Base-by-base conservation (phyloP, 177 flowering plant genomes). In the Tripterygium wilfordii region DNA sequence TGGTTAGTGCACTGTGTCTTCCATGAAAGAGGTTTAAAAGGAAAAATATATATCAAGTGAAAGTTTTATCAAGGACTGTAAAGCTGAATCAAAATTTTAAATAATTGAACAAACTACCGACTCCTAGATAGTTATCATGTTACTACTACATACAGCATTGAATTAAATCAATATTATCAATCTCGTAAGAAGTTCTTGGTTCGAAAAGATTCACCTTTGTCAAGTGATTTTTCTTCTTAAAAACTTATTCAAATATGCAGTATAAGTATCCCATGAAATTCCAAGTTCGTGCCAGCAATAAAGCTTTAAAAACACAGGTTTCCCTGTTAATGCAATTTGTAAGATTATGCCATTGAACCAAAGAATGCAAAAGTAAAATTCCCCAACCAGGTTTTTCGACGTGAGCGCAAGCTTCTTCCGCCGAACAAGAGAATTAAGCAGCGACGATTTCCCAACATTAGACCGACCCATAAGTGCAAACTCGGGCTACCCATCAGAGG, bases 1-100 rank as follows among this genome's bases (percentile, higher is more conserved):
- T 92, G 98, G 67, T 92, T 92, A 73, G 89, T 92, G 62, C 89
- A 92, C 51, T 86, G 98, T 16, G 98, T 92, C 75, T 92, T 92
- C 46, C 96, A 96, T 92, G 72, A 67, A 64, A 51, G 38, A 19
- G 51, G 13, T 57, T 29, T 53, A 17, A 15, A 25, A 49, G 15
- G 18, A 17, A 51, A 35, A 8, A 35, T 22, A 19, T 4, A 30
- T 3, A 36, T 8, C 16, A 23, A 15, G 30, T 32, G 30, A 10
- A 19, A 0, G 13, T 13, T 37, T 14, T 19, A 16, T 5, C 25
- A 17, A 48, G 24, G 10, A 44, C 23, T 21, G 10, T 5, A 2
- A 32, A 24, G n/a, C 31, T 7, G 10, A 12, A 20, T 15, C n/a
- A n/a, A 16, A 37, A 16, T 15, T 12, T 33, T n/a, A 49, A 9